These are phyloP conservation scores for Sarocladium oryzae DNA, from an alignment of 2,329 filamentous ascomycete genomes.

Conservation along the genomic window DNA sequence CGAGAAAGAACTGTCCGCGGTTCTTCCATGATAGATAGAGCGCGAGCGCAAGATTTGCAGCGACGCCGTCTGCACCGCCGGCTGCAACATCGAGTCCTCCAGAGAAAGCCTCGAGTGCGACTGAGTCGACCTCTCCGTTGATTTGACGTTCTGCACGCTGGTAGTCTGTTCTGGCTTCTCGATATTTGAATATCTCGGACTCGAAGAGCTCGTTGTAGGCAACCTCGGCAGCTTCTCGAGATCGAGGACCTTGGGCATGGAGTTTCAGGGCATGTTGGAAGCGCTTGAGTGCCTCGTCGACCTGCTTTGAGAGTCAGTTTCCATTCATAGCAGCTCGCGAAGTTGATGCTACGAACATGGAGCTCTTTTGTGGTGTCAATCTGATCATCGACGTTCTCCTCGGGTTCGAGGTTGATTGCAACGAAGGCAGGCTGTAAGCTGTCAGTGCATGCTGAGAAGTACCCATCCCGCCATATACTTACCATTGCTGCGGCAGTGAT, in stretches of 20 bases:
- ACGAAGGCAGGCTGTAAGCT: slow-evolving; percentile 56
- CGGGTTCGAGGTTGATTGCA: slow-evolving; percentile 89
- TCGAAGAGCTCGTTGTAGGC: slow-evolving; percentile 82
- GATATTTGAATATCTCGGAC: slow-evolving; percentile 90
- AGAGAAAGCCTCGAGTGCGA: slow-evolving; percentile 39
- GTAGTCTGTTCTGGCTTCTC: slow-evolving; percentile 80
- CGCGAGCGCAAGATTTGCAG: slow-evolving; percentile 79
- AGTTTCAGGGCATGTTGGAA: slow-evolving; percentile 89
- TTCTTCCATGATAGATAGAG: slow-evolving; percentile 95
- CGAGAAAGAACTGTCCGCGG: slow-evolving; percentile 84
- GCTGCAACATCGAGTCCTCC: slow-evolving; percentile 49
- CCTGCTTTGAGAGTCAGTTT: slow-evolving; percentile 33
- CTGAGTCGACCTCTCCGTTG: slow-evolving; percentile 35
- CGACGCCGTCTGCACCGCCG: slow-evolving; percentile 63
- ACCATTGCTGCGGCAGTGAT: neutral
- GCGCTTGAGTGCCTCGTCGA: slow-evolving; percentile 91
- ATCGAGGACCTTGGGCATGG: slow-evolving; percentile 76
- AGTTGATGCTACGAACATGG: slow-evolving; percentile 43
- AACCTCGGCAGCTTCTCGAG: slow-evolving; percentile 67
- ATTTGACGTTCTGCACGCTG: slow-evolving; percentile 58
- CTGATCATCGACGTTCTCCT: slow-evolving; percentile 84
- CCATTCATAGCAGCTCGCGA: neutral
- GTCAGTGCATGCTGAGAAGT: neutral
- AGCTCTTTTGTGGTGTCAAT: slow-evolving; percentile 93
- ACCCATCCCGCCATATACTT: neutral